These are phyloP conservation scores for Amanita rubescens DNA, from an alignment of 768 basidiomycete genomes.

Conservation along the genomic window DNA sequence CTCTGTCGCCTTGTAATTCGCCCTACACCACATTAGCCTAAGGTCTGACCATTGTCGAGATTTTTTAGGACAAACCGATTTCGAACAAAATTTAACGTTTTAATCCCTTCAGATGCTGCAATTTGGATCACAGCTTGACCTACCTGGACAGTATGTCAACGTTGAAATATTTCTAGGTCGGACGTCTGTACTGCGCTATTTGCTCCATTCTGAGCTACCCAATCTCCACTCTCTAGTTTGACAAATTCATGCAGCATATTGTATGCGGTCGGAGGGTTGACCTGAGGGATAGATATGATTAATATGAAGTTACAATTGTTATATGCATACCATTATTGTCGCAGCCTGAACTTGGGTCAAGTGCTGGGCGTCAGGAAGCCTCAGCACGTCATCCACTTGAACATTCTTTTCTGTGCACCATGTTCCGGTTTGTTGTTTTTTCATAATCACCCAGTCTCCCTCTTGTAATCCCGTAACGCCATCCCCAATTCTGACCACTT, in stretches of 20 bases:
- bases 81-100: constrained; percentile 79
- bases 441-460: constrained; percentile 73
- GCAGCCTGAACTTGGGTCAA: constrained; percentile 63
- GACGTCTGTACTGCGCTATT: constrained; percentile 63
- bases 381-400: constrained; percentile 46
- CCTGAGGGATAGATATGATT: constrained; percentile 35
- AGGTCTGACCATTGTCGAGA: background rate
- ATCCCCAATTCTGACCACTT: constrained; percentile 53
- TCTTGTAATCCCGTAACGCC: constrained; percentile 40
- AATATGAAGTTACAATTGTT: background rate
- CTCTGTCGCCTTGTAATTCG: constrained; percentile 44
- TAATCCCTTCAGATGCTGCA: constrained; percentile 59
- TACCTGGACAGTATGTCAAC: constrained; percentile 34
- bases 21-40: constrained; percentile 27
- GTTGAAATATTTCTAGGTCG: background rate
- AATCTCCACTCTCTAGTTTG: constrained; percentile 57
- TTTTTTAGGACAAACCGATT: constrained; percentile 41
- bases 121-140: constrained; percentile 87
- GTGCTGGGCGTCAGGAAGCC: constrained; percentile 34
- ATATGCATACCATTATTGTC: constrained; percentile 54
- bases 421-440: constrained; percentile 63
- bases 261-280: constrained; percentile 80
- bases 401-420: constrained; percentile 61
- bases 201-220: constrained; percentile 81
- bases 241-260: constrained; percentile 75